Evolutionary conservation across 2,329 filamentous ascomycete species (phyloP).

Genomic region (Apiospora rasikravindrae): DNA sequence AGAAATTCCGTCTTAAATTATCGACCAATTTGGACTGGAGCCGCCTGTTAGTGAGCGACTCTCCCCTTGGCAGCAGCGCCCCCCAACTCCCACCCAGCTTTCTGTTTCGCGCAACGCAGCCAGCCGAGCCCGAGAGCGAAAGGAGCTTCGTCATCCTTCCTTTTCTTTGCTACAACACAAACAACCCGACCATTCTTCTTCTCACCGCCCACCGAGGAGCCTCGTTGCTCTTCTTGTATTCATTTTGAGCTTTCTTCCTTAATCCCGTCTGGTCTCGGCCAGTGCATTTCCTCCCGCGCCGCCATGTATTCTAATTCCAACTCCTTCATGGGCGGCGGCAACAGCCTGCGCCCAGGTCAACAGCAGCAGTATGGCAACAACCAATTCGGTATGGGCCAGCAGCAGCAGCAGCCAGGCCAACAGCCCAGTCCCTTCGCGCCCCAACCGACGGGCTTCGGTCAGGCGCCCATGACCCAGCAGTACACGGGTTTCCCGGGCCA

Average conservation of each 20-base stretch:
- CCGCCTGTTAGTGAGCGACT: neutral
- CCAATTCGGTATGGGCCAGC: constrained; percentile 46
- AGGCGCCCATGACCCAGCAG: constrained; percentile 60
- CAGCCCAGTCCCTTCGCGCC: constrained; percentile 61
- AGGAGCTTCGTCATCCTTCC: constrained; percentile 31
- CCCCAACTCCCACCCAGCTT: constrained; percentile 21
- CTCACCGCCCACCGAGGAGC: constrained; percentile 30
- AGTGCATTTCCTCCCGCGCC: constrained; percentile 13
- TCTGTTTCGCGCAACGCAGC: constrained; percentile 10
- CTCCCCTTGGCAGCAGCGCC: neutral
- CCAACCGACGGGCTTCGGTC: constrained; percentile 65
- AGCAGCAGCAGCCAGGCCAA: constrained; percentile 47
- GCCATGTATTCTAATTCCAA: constrained; percentile 90
- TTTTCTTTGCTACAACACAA: constrained; percentile 5
- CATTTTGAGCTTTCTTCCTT: constrained; percentile 6
- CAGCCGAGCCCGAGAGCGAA: constrained; percentile 11
- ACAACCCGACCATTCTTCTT: neutral
- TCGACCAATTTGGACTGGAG: neutral
- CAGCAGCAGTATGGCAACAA: constrained; percentile 63
- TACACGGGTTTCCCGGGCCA: constrained; percentile 64
- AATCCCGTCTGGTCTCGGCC: constrained; percentile 12
- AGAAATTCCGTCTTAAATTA: constrained; percentile 12
- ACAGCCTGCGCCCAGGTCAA: constrained; percentile 72
- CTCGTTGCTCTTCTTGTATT: constrained; percentile 28
- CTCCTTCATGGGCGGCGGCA: constrained; percentile 81